phyloP scores from a whole-genome alignment of 2,329 filamentous ascomycete genomes.

The Microsporum ferrugineum region DNA sequence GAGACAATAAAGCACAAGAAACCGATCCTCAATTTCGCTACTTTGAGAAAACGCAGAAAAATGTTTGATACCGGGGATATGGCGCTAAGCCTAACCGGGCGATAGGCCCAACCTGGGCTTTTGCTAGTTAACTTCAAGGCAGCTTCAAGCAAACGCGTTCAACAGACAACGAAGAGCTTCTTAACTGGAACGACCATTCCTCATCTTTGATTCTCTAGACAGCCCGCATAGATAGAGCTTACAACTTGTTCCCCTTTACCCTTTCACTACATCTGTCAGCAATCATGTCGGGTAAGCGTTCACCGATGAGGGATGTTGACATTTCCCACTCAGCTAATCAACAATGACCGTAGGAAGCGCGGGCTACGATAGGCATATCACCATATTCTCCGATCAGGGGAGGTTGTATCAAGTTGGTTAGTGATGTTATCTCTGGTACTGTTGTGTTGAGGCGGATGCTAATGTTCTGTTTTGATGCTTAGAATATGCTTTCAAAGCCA shows the following conservation, averaged over 20 bases:
- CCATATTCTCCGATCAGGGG: constrained; percentile 98
- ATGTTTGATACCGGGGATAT: background rate
- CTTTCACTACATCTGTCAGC: constrained; percentile 10
- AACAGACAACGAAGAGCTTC: background rate
- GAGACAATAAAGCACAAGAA: background rate
- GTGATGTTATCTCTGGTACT: constrained; percentile 30
- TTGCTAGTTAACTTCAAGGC: background rate
- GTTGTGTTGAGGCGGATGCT: background rate
- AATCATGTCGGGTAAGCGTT: constrained; percentile 36
- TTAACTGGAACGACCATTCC: background rate
- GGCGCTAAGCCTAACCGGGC: constrained; percentile 10
- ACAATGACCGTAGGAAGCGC: constrained; percentile 51
- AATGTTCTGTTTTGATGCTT: constrained; percentile 25
- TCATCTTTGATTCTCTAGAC: background rate
- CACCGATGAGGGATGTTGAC: background rate
- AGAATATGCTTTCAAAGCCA: constrained; percentile 99
- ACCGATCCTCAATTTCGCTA: background rate
- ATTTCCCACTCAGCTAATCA: constrained; percentile 17
- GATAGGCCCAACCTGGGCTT: background rate
- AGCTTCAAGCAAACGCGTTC: background rate
- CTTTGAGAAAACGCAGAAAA: background rate
- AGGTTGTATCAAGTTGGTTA: constrained; percentile 98
- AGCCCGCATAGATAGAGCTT: constrained; percentile 1
- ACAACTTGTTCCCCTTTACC: constrained; percentile 3
- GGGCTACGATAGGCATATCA: constrained; percentile 97